Percentiles rank a stretch among this genome's conserved stretches.
phyloP scores from a whole-genome alignment of 108 stramenopile species.

The Thalassiosira profunda region DNA sequence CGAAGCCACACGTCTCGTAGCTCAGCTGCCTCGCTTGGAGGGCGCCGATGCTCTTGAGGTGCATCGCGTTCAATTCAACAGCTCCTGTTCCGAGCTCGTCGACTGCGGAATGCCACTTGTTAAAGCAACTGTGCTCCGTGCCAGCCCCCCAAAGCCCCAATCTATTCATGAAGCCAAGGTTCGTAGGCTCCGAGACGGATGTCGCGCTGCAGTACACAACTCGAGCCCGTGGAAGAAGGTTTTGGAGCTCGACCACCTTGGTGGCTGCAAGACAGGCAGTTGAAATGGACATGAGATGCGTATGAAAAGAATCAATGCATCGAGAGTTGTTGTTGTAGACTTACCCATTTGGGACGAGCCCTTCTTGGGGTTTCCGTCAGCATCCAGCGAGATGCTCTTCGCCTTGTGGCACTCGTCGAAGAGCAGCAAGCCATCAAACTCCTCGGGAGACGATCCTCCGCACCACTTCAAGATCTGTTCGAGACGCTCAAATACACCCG shows the following conservation, averaged over 20 bases:
- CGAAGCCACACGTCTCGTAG: conserved; percentile 25
- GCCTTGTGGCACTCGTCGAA: conserved; percentile 76
- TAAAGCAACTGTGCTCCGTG: conserved; percentile 1
- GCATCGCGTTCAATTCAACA: conserved; percentile 23
- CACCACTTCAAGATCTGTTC: conserved; percentile 67
- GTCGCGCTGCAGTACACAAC: conserved; percentile 68
- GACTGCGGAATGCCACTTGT: not conserved
- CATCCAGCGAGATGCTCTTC: conserved; percentile 53
- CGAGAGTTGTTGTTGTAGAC: too few species aligned
- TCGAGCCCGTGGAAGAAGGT: conserved; percentile 48
- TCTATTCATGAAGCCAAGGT: conserved; percentile 64
- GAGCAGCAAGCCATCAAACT: conserved; percentile 70
- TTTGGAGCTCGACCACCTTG: conserved; percentile 57
- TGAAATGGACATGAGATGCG: too few species aligned
- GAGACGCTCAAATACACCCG: conserved; percentile 36
- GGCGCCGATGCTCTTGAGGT: conserved; percentile 24
- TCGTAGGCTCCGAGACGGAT: conserved; percentile 54
- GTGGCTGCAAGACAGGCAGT: conserved; percentile 9
- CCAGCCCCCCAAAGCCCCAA: conserved; percentile 60
- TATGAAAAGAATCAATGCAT: too few species aligned
- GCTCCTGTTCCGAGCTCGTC: conserved; percentile 14
- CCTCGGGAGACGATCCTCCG: conserved; percentile 40
- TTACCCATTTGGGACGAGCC: conserved; percentile 3
- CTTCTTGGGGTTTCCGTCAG: conserved; percentile 37
- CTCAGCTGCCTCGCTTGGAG: conserved; percentile 6